phyloP scores from a whole-genome alignment of 139 green algal genomes.

The Tetradesmus obliquus region DNA sequence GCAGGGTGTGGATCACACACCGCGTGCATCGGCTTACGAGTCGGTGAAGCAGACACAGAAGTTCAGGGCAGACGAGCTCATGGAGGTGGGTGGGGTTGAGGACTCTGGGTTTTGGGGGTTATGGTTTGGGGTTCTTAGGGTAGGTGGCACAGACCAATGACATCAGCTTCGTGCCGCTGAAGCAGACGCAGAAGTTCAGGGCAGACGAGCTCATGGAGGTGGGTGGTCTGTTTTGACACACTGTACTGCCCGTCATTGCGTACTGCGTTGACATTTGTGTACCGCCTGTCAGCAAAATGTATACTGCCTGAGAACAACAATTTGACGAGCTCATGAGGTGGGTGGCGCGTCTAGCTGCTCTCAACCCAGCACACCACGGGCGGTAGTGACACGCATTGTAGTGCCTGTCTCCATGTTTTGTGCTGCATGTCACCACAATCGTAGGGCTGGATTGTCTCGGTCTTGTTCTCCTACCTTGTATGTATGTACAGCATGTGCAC shows the following conservation, averaged over 20 bases:
- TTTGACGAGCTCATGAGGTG: too few species aligned
- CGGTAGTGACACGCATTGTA: background rate
- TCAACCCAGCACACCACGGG: too few species aligned
- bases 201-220: constrained; percentile 91
- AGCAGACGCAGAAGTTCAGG: constrained; percentile 91
- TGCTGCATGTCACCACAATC: background rate
- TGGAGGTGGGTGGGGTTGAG: constrained; percentile 73
- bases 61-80: constrained; percentile 78
- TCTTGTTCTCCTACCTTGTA: background rate
- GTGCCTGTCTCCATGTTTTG: background rate
- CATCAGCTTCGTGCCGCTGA: constrained; percentile 96
- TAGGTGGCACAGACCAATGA: constrained; percentile 62
- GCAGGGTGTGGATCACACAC: background rate
- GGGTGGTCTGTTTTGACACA: background rate
- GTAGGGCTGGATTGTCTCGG: too few species aligned
- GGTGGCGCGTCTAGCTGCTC: too few species aligned
- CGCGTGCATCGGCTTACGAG: constrained; percentile 87
- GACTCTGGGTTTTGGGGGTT: too few species aligned
- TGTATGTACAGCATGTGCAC: constrained; percentile 60
- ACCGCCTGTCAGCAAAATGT: too few species aligned
- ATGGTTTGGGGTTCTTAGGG: background rate
- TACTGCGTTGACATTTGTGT: background rate
- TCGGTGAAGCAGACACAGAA: constrained; percentile 95
- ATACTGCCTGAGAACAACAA: too few species aligned
- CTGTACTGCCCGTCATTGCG: background rate